Percentiles rank a stretch among this genome's conserved stretches.
These are phyloP conservation scores for Athelia psychrophila DNA, from an alignment of 1,284 basidiomycete species.

Conservation along the genomic window DNA sequence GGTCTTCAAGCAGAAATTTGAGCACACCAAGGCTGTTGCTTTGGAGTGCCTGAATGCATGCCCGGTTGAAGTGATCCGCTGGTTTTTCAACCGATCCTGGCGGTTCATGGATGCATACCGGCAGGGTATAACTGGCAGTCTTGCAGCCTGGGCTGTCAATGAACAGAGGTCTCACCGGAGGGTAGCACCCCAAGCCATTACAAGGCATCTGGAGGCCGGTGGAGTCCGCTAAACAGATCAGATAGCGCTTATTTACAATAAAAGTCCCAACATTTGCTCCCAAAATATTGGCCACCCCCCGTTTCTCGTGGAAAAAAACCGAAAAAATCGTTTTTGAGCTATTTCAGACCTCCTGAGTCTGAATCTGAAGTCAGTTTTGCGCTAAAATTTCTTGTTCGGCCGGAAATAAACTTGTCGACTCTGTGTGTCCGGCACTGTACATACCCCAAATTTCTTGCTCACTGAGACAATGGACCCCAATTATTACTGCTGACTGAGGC, in stretches of 20 bases:
- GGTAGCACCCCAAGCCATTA: slow-evolving; percentile 18
- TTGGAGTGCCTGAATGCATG: slow-evolving; percentile 21
- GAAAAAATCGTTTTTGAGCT: background rate
- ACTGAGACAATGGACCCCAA: no score
- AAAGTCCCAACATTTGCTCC: background rate
- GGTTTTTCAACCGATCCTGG: slow-evolving; percentile 26
- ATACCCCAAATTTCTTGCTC: no score
- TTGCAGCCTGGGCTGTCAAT: slow-evolving; percentile 23
- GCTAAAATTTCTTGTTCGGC: background rate
- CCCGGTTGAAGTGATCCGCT: slow-evolving; percentile 20
- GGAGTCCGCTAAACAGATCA: background rate
- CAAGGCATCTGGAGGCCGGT: slow-evolving; percentile 1
- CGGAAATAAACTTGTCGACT: slow-evolving; percentile 2
- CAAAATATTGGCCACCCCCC: slow-evolving; percentile 3
- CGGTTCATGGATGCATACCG: slow-evolving; percentile 25
- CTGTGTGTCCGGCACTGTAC: slow-evolving; percentile 3
- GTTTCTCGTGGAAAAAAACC: slow-evolving; percentile 1
- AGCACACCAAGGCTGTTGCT: slow-evolving; percentile 22
- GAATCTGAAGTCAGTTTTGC: slow-evolving; percentile 3
- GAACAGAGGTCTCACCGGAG: slow-evolving; percentile 20
- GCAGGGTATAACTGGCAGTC: slow-evolving; percentile 18
- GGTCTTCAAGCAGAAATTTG: slow-evolving; percentile 22
- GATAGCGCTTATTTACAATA: background rate
- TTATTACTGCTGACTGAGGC: no score
- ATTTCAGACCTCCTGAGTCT: slow-evolving; percentile 4